phyloP scores from a whole-genome alignment of 2,329 filamentous ascomycete genomes.

The Alternaria ventricosa region DNA sequence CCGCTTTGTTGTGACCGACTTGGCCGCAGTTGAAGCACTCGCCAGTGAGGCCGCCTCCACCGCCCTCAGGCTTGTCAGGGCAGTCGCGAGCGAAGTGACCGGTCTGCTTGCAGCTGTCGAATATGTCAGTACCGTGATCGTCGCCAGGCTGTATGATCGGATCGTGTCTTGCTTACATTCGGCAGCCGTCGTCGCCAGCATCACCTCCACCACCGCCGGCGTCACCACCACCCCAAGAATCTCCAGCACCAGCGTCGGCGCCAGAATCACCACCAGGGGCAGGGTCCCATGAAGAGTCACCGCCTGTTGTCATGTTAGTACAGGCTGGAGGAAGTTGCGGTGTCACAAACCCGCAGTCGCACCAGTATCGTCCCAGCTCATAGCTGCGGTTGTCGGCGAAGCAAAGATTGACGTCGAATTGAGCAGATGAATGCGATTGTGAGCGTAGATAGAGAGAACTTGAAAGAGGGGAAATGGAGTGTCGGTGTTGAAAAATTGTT shows the following conservation, averaged over 20 bases:
- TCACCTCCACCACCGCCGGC: conserved; percentile 20
- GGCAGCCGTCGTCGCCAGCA: conserved; percentile 47
- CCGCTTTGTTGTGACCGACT: conserved; percentile 66
- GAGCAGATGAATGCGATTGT: neutral
- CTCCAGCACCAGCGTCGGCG: conserved; percentile 7
- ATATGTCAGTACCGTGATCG: conserved; percentile 33
- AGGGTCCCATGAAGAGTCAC: conserved; percentile 14
- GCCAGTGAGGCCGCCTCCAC: conserved; percentile 47
- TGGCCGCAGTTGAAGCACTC: conserved; percentile 68
- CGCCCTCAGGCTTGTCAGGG: conserved; percentile 49
- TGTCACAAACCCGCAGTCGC: conserved; percentile 14
- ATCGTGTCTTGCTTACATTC: conserved; percentile 45
- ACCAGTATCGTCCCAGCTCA: conserved; percentile 32
- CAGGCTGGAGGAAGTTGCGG: conserved; percentile 3
- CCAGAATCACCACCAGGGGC: conserved; percentile 12
- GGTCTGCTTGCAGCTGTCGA: conserved; percentile 49
- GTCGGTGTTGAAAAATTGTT: neutral
- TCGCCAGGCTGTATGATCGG: neutral
- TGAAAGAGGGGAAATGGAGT: neutral
- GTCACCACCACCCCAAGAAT: conserved; percentile 26
- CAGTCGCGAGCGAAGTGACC: conserved; percentile 59
- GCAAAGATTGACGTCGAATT: neutral
- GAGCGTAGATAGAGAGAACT: neutral
- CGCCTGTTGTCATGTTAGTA: conserved; percentile 20
- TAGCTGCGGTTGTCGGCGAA: conserved; percentile 7